A percentile compares a stretch with the other conserved stretches of the same genome.
Conservation (phyloP, 345 rosid species). For the Moricandia arvensis region DNA sequence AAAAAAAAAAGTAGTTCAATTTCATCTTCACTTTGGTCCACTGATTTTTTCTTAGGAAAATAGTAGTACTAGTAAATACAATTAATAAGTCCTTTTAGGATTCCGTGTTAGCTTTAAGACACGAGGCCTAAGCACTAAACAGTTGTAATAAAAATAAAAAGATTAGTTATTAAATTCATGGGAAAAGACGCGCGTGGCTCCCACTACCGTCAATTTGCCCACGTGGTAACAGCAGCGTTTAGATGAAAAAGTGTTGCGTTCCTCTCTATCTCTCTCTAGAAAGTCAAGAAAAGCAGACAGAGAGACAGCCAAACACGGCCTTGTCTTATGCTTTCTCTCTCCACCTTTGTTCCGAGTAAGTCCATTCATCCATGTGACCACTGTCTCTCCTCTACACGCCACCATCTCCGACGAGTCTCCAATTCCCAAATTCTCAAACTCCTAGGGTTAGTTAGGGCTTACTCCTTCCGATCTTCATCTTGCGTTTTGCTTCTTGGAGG, state of each 20-base stretch:
- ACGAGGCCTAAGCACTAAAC: conserved; percentile 29
- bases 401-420: conserved; percentile 24
- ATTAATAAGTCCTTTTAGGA: not conserved
- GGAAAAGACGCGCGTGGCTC: conserved; percentile 35
- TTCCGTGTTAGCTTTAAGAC: conserved; percentile 31
- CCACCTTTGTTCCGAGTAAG: conserved; percentile 28
- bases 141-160: not conserved
- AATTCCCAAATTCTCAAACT: conserved; percentile 7
- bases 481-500: not conserved
- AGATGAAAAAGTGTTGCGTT: not conserved
- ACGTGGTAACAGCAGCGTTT: conserved; percentile 31
- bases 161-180: not conserved
- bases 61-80: too few relatives aligned
- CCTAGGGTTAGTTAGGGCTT: conserved; percentile 30
- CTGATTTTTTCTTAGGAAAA: too few relatives aligned
- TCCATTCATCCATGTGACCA: conserved; percentile 36
- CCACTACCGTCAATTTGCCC: conserved; percentile 21
- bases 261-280: conserved; percentile 1
- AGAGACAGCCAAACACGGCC: too few relatives aligned
- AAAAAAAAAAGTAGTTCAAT: too few relatives aligned
- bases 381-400: conserved; percentile 41
- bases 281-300: conserved; percentile 39
- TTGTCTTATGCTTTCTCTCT: conserved; percentile 18
- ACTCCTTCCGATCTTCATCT: too few relatives aligned
- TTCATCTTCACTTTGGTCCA: too few relatives aligned